Evolutionary conservation across 2,329 filamentous ascomycete genomes (phyloP).

Genomic region (Trichophyton rubrum): DNA sequence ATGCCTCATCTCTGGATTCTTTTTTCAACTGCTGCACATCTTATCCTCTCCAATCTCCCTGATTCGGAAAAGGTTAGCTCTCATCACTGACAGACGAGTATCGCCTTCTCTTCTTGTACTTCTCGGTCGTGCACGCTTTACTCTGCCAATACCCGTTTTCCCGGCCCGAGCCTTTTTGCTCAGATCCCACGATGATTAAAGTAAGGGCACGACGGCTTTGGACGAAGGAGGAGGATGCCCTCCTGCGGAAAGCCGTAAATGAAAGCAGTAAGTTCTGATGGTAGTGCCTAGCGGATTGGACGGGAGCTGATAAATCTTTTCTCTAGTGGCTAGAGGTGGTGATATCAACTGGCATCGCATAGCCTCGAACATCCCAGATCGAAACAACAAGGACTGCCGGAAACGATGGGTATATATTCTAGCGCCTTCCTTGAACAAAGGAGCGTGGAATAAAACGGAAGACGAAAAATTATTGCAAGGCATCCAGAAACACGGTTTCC

Average conservation of each 20-base stretch:
- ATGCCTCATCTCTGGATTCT: background rate
- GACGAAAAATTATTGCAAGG: slow-evolving; percentile 6
- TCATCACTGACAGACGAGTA: background rate
- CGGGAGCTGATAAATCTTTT: background rate
- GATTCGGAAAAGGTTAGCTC: background rate
- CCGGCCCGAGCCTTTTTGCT: background rate
- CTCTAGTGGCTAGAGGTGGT: slow-evolving; percentile 1
- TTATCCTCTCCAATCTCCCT: background rate
- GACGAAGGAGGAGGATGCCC: slow-evolving; percentile 5
- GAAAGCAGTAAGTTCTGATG: slow-evolving; percentile 3
- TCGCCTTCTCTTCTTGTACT: background rate
- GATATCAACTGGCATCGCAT: slow-evolving; percentile 7
- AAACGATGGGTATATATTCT: slow-evolving; percentile 8
- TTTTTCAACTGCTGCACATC: background rate
- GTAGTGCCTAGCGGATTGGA: background rate
- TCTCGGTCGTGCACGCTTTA: background rate
- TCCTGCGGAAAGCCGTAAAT: slow-evolving; percentile 3
- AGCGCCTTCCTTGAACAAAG: slow-evolving; percentile 4
- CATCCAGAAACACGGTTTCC: slow-evolving; percentile 6
- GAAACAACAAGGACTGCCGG: slow-evolving; percentile 5
- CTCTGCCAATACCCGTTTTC: background rate
- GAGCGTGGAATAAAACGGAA: slow-evolving; percentile 6
- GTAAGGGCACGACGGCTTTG: slow-evolving; percentile 6
- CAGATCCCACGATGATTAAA: slow-evolving; percentile 2
- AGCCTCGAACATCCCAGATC: slow-evolving; percentile 5